Evolutionary conservation across 805 yeast species (phyloP).

Genomic region (Isabelozyma pseudorhagii): DNA sequence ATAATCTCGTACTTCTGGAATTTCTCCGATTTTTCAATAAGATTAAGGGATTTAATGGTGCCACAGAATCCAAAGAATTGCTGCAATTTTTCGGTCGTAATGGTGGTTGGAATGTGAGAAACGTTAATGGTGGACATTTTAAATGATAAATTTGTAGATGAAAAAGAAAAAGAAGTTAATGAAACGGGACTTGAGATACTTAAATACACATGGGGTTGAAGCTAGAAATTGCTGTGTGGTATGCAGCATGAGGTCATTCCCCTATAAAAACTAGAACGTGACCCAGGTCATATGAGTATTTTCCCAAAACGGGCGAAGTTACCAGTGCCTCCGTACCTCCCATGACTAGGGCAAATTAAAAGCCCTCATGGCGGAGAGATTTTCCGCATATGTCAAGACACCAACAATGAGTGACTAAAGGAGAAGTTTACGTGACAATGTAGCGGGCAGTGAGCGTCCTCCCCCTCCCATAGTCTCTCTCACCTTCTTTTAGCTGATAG

Average conservation of each 20-base stretch:
- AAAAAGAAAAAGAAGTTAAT: not conserved
- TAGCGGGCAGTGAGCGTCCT: too few relatives aligned
- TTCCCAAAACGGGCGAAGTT: too few relatives aligned
- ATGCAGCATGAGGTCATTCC: not conserved
- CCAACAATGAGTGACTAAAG: too few relatives aligned
- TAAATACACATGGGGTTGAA: not conserved
- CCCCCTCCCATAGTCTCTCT: too few relatives aligned
- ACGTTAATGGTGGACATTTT: conserved; percentile 48
- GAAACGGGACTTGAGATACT: not conserved
- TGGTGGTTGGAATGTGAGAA: conserved; percentile 50
- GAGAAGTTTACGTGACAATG: too few relatives aligned
- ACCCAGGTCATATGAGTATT: not conserved
- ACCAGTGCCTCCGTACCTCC: too few relatives aligned
- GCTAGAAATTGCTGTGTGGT: not conserved
- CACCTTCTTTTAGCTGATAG: not conserved
- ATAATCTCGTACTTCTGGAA: conserved; percentile 44
- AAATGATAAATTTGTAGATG: not conserved
- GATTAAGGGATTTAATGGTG: conserved; percentile 31
- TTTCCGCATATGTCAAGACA: too few relatives aligned
- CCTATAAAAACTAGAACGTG: not conserved
- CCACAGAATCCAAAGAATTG: conserved; percentile 81
- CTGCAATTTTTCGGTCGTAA: conserved; percentile 48
- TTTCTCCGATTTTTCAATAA: conserved; percentile 25
- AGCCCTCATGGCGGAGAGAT: too few relatives aligned
- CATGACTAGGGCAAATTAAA: too few relatives aligned